Conservation (phyloP, 2,329 filamentous ascomycete species). For the Bretziella fagacearum region DNA sequence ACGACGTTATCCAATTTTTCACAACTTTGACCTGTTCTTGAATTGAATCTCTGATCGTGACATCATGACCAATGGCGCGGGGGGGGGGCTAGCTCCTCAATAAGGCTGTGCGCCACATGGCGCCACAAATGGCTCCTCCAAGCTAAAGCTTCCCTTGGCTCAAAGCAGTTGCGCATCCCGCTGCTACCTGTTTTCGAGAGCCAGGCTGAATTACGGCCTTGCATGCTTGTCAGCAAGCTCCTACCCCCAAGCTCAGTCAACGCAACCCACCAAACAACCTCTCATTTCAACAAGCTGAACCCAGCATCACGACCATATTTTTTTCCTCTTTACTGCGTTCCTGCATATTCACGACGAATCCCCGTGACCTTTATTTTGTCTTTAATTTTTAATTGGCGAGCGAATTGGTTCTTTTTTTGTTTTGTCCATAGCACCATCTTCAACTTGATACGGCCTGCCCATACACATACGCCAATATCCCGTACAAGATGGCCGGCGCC, state of each 20-base stretch:
- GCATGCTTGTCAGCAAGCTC: constrained; percentile 4
- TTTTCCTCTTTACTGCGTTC: too few species aligned
- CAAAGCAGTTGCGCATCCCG: constrained; percentile 13
- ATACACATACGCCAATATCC: background rate
- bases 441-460: background rate
- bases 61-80: too few species aligned
- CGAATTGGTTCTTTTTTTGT: constrained; percentile 1
- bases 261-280: constrained; percentile 8
- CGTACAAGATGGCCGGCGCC: constrained; percentile 59
- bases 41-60: background rate
- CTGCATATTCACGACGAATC: background rate
- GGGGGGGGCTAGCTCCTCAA: too few species aligned
- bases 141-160: background rate
- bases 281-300: background rate
- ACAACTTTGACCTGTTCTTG: background rate
- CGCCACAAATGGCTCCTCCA: constrained; percentile 1
- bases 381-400: background rate
- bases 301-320: constrained; percentile 5
- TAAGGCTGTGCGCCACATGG: constrained; percentile 1
- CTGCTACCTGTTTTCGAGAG: constrained; percentile 14
- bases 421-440: too few species aligned
- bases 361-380: too few species aligned
- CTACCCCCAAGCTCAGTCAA: constrained; percentile 1
- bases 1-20: background rate
- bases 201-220: constrained; percentile 14